These are phyloP conservation scores for Volvox reticuliferus DNA, from an alignment of 139 green algal genomes.

Conservation along the genomic window DNA sequence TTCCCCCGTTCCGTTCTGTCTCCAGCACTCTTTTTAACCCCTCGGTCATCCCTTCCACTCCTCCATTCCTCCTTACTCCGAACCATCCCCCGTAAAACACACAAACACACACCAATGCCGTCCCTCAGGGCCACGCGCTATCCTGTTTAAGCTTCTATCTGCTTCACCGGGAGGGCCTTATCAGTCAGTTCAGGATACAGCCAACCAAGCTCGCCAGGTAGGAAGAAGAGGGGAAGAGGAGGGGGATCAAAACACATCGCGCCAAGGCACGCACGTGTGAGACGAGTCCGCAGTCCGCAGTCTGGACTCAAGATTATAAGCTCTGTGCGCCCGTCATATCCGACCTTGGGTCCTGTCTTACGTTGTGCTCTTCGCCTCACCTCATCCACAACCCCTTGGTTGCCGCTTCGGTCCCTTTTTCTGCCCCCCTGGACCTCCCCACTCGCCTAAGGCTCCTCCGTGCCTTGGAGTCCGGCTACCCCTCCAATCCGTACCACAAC, in stretches of 20 bases:
- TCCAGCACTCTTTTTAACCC: no score
- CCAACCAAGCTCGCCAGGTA: slow-evolving; percentile 1
- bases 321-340: no score
- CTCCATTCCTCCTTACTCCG: not conserved
- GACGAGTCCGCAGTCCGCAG: no score
- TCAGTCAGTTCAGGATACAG: slow-evolving; percentile 8
- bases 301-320: no score
- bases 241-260: no score
- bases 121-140: slow-evolving; percentile 51
- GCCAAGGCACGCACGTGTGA: no score
- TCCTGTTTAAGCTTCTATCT: slow-evolving; percentile 48
- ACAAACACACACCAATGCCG: not conserved
- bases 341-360: not conserved
- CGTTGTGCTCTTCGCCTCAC: not conserved
- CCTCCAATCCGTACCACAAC: slow-evolving; percentile 74
- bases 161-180: slow-evolving; percentile 39
- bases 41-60: not conserved
- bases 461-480: slow-evolving; percentile 59
- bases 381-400: not conserved
- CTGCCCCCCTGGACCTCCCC: not conserved
- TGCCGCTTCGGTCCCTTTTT: not conserved
- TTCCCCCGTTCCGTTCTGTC: not conserved
- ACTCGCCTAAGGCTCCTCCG: slow-evolving; percentile 39
- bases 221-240: not conserved
- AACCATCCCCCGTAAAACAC: no score